Evolutionary conservation across 2,329 filamentous ascomycete genomes (phyloP).

Genomic region (Diplodia mutila): DNA sequence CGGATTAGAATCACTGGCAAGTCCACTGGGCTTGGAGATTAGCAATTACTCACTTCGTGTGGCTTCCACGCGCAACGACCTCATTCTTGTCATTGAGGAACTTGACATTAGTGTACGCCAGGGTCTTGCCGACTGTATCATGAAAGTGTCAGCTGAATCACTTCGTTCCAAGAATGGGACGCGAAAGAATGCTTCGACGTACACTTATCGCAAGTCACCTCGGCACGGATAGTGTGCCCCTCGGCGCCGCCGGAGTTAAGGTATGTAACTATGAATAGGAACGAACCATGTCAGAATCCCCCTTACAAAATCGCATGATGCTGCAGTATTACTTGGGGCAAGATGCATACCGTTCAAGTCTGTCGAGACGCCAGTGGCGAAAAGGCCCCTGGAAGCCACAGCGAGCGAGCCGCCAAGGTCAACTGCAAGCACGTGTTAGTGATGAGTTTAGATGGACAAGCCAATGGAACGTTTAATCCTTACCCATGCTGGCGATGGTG

Average conservation of each 20-base stretch:
- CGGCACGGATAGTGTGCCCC: constrained; percentile 63
- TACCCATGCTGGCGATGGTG: constrained; percentile 73
- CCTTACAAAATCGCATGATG: neutral
- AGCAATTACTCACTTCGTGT: constrained; percentile 62
- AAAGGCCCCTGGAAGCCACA: constrained; percentile 67
- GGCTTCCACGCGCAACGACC: constrained; percentile 66
- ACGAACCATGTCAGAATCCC: neutral
- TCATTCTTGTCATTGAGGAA: constrained; percentile 64
- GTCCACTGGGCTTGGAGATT: neutral
- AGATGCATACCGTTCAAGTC: constrained; percentile 59
- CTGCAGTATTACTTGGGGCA: neutral
- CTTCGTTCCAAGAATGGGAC: neutral
- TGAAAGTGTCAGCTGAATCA: neutral
- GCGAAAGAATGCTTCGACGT: no score
- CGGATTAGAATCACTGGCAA: neutral
- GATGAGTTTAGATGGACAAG: neutral
- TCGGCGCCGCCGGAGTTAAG: constrained; percentile 65
- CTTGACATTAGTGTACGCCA: constrained; percentile 65
- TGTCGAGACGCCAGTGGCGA: constrained; percentile 68
- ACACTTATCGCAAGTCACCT: constrained; percentile 70
- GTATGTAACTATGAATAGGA: constrained; percentile 60
- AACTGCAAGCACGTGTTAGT: constrained; percentile 44
- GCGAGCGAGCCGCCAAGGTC: constrained; percentile 69
- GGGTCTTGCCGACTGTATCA: constrained; percentile 62
- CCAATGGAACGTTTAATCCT: neutral